Base-by-base conservation (phyloP, 2,329 filamentous ascomycete species). In the Pseudocercospora ulei region DNA sequence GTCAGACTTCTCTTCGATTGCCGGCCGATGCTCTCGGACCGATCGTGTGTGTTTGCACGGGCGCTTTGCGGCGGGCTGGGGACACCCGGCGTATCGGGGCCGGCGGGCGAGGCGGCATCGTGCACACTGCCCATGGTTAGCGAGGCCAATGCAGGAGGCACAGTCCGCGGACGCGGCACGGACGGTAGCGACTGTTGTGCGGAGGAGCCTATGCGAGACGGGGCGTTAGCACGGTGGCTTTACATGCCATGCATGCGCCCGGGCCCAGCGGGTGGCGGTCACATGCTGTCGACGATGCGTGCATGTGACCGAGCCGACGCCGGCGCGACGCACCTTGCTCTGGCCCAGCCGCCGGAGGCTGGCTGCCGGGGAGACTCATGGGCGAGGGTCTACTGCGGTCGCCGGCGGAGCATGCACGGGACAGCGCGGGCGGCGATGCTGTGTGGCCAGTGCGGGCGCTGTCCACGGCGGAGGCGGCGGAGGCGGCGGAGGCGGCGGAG, bases 1-100 rank as follows among this genome's bases (percentile, higher is more conserved):
- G 61, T 60, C 34, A 67, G 58, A 51, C 66, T 69, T 39, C 66
- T 62, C 53, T 68, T 60, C 31, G 65, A 67, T 38, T 61, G 62
- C 27, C 59, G 55, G 14, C 62, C 62, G 34, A 67, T 57, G 53
- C 63, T 67, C 35, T 67, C 64, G 16, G 62, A 44, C 16, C 52
- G 57, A 48, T 65, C 42, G 38, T 38, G 27, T 12, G 42, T 17
- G 24, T 28, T 19, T 9, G 29, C 38, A 17, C 36, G 26, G 27
- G 24, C 26, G 19, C 14, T 29, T 36, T 44, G 43, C 11, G 41
- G 20, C 16, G 46, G 40, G 6, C 8, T 7, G 17, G 18, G 29
- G 22, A 22, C 29, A 6, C 29, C 33, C 8, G 30, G 18, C 11
- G 31, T 30, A 4, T 22, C 30, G 26, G 39, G 39, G 5, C 29